phyloP scores from a whole-genome alignment of 352 stramenopile genomes.

The Phytophthora pistaciae region DNA sequence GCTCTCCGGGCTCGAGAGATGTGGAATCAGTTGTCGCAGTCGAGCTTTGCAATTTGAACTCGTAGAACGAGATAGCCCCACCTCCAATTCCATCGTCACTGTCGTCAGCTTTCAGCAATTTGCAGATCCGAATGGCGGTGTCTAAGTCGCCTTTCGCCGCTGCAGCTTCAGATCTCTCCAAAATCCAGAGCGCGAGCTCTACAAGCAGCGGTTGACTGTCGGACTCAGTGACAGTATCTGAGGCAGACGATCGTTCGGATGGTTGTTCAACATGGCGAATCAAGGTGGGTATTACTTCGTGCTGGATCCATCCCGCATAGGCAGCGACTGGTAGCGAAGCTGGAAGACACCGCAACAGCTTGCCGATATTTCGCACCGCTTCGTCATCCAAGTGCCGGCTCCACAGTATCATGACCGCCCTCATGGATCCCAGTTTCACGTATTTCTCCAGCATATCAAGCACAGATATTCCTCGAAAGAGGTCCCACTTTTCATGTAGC shows the following conservation, averaged over 20 bases:
- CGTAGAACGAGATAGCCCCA: constrained; percentile 23
- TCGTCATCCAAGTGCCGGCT: constrained; percentile 53
- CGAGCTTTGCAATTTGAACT: constrained; percentile 34
- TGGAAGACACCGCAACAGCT: constrained; percentile 49
- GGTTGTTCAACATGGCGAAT: constrained; percentile 32
- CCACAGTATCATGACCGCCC: constrained; percentile 61
- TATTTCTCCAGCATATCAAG: constrained; percentile 54
- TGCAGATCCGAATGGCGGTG: constrained; percentile 43
- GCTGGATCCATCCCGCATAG: constrained; percentile 64
- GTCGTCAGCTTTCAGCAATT: constrained; percentile 28
- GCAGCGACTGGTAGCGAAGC: constrained; percentile 47
- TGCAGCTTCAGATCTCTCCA: constrained; percentile 37
- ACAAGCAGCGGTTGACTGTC: constrained; percentile 21
- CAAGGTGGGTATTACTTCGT: constrained; percentile 61
- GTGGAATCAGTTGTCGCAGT: background rate
- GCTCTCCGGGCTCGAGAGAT: background rate
- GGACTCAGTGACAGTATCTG: background rate
- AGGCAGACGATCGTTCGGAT: constrained; percentile 5
- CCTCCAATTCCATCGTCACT: background rate
- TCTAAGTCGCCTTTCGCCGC: constrained; percentile 39
- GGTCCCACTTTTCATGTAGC: constrained; percentile 39
- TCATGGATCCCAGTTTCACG: constrained; percentile 60
- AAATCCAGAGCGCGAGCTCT: constrained; percentile 42
- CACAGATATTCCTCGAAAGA: constrained; percentile 47
- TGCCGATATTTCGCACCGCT: constrained; percentile 41